These are phyloP conservation scores for Hordeum marinum DNA, from an alignment of 176 grass and related monocot species.

Conservation along the genomic window DNA sequence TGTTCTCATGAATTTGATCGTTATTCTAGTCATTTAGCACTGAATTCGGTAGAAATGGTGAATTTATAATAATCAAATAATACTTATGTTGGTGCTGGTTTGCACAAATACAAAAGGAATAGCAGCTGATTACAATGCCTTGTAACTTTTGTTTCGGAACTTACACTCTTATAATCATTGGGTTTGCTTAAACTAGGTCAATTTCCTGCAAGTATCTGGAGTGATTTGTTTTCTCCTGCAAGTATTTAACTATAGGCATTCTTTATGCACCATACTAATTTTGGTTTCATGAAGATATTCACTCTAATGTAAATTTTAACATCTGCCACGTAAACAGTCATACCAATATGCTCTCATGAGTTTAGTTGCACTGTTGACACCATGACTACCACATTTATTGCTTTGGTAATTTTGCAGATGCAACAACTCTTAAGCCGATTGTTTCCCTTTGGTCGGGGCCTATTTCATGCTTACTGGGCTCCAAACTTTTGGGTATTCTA, in stretches of 20 bases:
- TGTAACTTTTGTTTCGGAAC: not conserved
- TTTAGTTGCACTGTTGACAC: not conserved
- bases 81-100: not conserved
- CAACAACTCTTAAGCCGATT: slow-evolving; percentile 64
- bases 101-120: not conserved
- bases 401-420: slow-evolving; percentile 57
- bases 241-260: not conserved
- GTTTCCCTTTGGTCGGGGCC: slow-evolving; percentile 93
- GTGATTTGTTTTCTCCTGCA: too few relatives aligned
- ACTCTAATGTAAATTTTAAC: not conserved
- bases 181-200: not conserved
- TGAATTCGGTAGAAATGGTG: not conserved
- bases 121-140: not conserved
- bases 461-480: slow-evolving; percentile 96
- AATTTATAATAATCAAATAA: not conserved
- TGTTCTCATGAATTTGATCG: not conserved
- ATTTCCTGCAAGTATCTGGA: not conserved
- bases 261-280: not conserved
- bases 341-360: not conserved
- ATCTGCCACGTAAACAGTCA: not conserved
- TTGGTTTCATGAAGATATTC: not conserved
- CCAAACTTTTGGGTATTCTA: slow-evolving; percentile 98
- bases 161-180: not conserved
- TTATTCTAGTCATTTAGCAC: not conserved
- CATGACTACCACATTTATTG: slow-evolving; percentile 7